These are phyloP conservation scores for Digitaria exilis DNA, from an alignment of 202 grass and related monocot species.

Conservation along the genomic window DNA sequence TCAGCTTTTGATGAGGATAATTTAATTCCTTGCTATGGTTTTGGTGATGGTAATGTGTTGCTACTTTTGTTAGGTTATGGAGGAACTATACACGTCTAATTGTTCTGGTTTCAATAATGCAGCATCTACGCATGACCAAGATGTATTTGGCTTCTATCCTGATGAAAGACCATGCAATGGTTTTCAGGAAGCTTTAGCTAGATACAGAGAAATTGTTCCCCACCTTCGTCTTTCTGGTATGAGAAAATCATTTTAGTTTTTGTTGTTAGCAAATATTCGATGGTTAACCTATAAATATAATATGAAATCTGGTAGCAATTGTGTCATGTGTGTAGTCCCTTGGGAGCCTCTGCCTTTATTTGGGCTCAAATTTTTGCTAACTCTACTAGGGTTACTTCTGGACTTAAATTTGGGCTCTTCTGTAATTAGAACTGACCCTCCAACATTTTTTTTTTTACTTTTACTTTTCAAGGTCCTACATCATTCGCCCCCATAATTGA, in stretches of 20 bases:
- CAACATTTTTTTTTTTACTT: constrained; percentile 25
- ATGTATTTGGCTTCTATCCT: constrained; percentile 81
- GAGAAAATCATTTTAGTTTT: constrained; percentile 35
- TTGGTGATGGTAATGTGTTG: constrained; percentile 71
- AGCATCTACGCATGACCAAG: constrained; percentile 90
- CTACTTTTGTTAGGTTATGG: constrained; percentile 17
- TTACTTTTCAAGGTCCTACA: constrained; percentile 69
- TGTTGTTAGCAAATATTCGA: background rate
- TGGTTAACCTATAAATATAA: constrained; percentile 30
- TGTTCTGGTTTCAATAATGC: constrained; percentile 33
- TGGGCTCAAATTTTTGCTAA: background rate
- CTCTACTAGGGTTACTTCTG: background rate
- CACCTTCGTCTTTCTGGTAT: constrained; percentile 84
- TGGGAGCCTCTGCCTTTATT: background rate
- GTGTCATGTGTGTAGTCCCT: background rate
- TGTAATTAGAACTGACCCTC: background rate
- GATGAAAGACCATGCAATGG: constrained; percentile 77
- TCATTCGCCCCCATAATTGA: constrained; percentile 88
- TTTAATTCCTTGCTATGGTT: constrained; percentile 89
- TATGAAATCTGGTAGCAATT: background rate
- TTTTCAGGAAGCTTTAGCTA: constrained; percentile 69
- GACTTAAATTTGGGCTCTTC: background rate
- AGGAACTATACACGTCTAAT: constrained; percentile 31
- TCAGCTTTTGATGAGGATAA: constrained; percentile 85
- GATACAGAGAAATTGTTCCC: constrained; percentile 79